Evolutionary conservation across 352 stramenopile species (phyloP).

Genomic region (Phytopythium mirpurense): DNA sequence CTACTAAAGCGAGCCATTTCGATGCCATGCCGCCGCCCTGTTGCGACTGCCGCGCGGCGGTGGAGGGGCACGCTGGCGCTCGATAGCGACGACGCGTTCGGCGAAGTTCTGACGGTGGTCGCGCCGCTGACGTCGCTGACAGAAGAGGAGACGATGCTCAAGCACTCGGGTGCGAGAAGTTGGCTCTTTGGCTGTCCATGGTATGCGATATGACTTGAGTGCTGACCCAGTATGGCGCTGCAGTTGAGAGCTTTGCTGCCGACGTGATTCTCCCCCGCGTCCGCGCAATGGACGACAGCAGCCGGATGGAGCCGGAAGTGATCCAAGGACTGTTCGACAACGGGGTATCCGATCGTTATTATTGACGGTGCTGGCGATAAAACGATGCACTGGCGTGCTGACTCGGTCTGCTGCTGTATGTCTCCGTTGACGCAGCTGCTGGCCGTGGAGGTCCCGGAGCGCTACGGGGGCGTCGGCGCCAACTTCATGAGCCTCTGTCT

Average conservation of each 20-base stretch:
- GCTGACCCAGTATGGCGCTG: too few relatives aligned
- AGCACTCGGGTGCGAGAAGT: constrained; percentile 40
- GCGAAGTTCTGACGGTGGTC: constrained; percentile 2
- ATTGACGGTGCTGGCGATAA: too few relatives aligned
- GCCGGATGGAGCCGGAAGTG: constrained; percentile 83
- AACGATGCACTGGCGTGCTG: not conserved
- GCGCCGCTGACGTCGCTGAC: constrained; percentile 51
- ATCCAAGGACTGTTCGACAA: constrained; percentile 90
- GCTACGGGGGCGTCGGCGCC: constrained; percentile 90
- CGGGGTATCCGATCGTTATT: too few relatives aligned
- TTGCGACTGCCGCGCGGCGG: not conserved
- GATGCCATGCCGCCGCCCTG: not conserved
- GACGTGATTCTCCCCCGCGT: constrained; percentile 85
- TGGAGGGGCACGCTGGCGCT: constrained; percentile 5
- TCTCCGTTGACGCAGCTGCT: constrained; percentile 71
- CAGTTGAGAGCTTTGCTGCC: constrained; percentile 80
- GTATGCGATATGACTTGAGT: too few relatives aligned
- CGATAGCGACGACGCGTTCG: constrained; percentile 1
- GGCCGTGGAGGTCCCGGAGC: constrained; percentile 93
- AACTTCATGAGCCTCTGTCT: constrained; percentile 95
- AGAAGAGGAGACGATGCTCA: constrained; percentile 69
- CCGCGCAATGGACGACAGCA: constrained; percentile 90
- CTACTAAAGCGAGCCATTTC: not conserved
- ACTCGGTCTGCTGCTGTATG: too few relatives aligned
- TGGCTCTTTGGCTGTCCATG: not conserved